Base-by-base conservation (phyloP, 768 basidiomycete species). In the Phaeotremella skinneri region DNA sequence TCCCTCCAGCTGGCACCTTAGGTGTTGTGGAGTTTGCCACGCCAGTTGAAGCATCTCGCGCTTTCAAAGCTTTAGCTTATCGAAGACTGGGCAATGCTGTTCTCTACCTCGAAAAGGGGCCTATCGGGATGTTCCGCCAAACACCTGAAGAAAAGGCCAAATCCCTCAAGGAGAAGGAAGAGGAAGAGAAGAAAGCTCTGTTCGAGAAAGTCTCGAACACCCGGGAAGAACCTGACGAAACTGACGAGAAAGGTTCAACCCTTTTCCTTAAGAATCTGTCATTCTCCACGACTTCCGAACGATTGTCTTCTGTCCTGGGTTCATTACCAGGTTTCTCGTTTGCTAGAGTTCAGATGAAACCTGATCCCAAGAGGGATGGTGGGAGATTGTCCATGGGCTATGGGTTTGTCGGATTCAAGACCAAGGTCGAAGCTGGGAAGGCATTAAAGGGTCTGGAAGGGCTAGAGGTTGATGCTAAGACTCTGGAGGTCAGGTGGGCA, bases 231-330 rank as follows among this genome's bases (percentile, higher is more conserved):
- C 61, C 71, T 4, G 63, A 65, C 17, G 43, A 58, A 16, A 50
- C 57, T 1, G 67, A 65, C n/a, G 81, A 73, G 50, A 59, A 68
- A 39, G 92, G 90, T 0, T 82, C 88, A 41, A 97, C 93, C 16
- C 82, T 97, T 14, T 97, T 91, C 76, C 81, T 97, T 77, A 97
- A 97, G 84, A 97, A 97, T 68, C 80, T 99, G 41, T 82, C 90
- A n/a, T 98, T 97, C 79, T 81, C 84, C n/a, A 97, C 93, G 30
- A 87, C 90, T 0, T 80, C 85, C 30, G 87, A 87, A 58, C 82
- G 85, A 23, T 81, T 99, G 14, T 78, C 79, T 3, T 80, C 84
- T 47, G 81, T 88, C 31, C 89, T 94, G 72, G 81, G 84, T 30
- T 81, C 85, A 59, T 80, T 98, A 0, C 86, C 89, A 2, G 85